A percentile compares a stretch with the other conserved stretches of the same genome.
phyloP scores from a whole-genome alignment of 768 basidiomycete species.

The Boletus sp. region DNA sequence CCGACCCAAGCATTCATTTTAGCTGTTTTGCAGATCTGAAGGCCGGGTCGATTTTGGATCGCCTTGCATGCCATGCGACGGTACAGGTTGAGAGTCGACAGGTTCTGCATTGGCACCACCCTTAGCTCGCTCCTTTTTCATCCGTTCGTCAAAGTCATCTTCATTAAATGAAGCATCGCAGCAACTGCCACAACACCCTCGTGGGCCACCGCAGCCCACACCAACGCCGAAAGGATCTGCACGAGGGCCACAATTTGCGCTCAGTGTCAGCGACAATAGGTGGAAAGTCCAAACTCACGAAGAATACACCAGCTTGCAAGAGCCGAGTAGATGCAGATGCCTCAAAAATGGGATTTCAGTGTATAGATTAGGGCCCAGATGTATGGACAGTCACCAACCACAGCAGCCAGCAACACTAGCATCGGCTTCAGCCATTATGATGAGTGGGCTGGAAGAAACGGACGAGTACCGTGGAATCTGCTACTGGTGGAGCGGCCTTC shows the following conservation, averaged over 20 bases:
- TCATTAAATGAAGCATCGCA: constrained; percentile 27
- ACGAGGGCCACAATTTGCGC: background rate
- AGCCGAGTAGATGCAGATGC: constrained; percentile 9
- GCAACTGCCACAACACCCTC: constrained; percentile 29
- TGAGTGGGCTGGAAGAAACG: background rate
- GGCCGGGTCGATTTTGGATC: background rate
- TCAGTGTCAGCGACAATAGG: background rate
- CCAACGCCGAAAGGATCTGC: constrained; percentile 24
- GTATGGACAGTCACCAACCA: constrained; percentile 15
- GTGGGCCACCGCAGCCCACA: constrained; percentile 21
- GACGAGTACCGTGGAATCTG: background rate
- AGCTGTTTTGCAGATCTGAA: too few relatives aligned
- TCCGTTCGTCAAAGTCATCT: constrained; percentile 29
- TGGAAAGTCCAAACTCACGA: constrained; percentile 18
- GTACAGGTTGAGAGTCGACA: constrained; percentile 23
- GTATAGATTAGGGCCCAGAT: background rate
- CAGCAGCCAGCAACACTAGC: constrained; percentile 16
- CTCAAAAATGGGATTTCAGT: constrained; percentile 8
- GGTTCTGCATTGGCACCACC: constrained; percentile 6
- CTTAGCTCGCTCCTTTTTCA: constrained; percentile 24
- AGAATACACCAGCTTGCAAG: constrained; percentile 22
- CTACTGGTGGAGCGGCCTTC: background rate
- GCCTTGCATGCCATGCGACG: constrained; percentile 17
- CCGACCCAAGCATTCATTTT: too few relatives aligned
- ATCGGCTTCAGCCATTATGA: constrained; percentile 18